A percentile compares a stretch with the other conserved stretches of the same genome.
phyloP scores from a whole-genome alignment of 345 rosid genomes.

The Gossypium herbaceum region DNA sequence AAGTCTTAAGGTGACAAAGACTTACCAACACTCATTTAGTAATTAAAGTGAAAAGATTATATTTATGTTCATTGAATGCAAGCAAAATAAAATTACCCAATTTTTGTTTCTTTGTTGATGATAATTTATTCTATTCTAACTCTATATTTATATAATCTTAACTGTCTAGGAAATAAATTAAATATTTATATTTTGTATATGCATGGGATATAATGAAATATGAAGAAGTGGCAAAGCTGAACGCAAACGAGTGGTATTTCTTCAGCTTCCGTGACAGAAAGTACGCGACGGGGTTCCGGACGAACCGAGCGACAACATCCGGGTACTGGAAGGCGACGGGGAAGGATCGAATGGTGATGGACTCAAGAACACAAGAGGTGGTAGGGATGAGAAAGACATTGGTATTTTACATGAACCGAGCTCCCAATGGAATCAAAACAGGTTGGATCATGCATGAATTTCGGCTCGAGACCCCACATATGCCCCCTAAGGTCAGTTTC shows the following conservation, averaged over 20 bases:
- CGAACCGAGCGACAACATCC: slow-evolving; percentile 74
- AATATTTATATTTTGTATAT: background rate
- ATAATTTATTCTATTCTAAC: background rate
- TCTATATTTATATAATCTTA: background rate
- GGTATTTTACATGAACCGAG: slow-evolving; percentile 85
- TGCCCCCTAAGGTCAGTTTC: slow-evolving; percentile 79
- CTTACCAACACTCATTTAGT: slow-evolving; percentile 12
- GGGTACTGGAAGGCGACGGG: slow-evolving; percentile 99
- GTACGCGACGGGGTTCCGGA: slow-evolving; percentile 86
- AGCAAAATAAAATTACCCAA: background rate
- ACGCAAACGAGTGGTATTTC: slow-evolving; percentile 94
- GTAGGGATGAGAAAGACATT: slow-evolving; percentile 98
- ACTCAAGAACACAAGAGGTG: slow-evolving; percentile 54
- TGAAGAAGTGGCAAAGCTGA: slow-evolving; percentile 87
- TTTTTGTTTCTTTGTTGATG: background rate
- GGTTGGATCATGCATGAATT: slow-evolving; percentile 99
- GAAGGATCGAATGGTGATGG: slow-evolving; percentile 81
- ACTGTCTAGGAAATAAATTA: background rate
- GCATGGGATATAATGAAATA: background rate
- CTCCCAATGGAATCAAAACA: slow-evolving; percentile 91
- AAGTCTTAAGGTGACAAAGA: slow-evolving; percentile 15
- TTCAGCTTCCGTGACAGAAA: slow-evolving; percentile 93
- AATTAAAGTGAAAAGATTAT: slow-evolving; percentile 2
- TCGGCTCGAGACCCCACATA: slow-evolving; percentile 84
- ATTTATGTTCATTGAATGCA: slow-evolving; percentile 2